A percentile compares a stretch with the other conserved stretches of the same genome.
phyloP scores from a whole-genome alignment of 78 protist species.

The Anaeramoeba ignava region DNA sequence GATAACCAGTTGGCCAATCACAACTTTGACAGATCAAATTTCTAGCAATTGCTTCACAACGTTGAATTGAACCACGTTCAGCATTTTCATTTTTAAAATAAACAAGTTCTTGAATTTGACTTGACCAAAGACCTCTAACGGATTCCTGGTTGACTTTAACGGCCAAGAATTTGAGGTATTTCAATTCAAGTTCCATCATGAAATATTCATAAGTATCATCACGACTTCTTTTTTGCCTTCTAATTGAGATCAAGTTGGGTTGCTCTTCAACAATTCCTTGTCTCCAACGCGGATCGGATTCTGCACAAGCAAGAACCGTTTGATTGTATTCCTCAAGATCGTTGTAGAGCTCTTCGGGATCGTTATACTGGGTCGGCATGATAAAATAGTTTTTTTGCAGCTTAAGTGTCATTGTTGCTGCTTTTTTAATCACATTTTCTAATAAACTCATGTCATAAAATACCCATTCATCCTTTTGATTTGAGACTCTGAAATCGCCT shows the following conservation, averaged over 20 bases:
- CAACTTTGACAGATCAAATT: not conserved
- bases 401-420: not conserved
- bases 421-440: not conserved
- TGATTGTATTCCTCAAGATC: not conserved
- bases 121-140: not conserved
- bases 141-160: not conserved
- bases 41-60: not conserved
- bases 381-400: not conserved
- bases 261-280: not conserved
- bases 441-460: not conserved
- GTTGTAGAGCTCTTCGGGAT: not conserved
- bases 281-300: not conserved
- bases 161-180: not conserved
- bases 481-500: conserved; percentile 1
- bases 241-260: not conserved
- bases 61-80: not conserved
- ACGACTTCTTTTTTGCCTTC: not conserved
- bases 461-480: not conserved
- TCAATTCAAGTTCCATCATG: not conserved
- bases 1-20: not conserved
- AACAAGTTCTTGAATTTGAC: not conserved
- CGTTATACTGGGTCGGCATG: not conserved
- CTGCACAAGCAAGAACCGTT: not conserved
- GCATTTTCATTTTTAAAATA: not conserved
- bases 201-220: not conserved